Percentiles rank a stretch among this genome's conserved stretches.
phyloP scores from a whole-genome alignment of 2,329 filamentous ascomycete species.

The Tolypocladium sp. region DNA sequence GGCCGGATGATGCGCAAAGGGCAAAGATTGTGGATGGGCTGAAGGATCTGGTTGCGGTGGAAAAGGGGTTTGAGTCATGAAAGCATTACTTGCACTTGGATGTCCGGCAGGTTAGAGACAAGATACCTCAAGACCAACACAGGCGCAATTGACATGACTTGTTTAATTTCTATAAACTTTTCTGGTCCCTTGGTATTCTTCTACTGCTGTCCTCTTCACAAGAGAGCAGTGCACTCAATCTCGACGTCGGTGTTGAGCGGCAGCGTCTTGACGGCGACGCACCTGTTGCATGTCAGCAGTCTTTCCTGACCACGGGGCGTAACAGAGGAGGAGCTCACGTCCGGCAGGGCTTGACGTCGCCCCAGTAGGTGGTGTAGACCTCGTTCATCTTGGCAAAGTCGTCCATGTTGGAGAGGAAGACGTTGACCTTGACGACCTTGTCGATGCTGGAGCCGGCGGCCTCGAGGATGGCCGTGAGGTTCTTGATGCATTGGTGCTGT shows the following conservation, averaged over 20 bases:
- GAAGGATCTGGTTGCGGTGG: constrained; percentile 56
- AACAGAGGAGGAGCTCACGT: constrained; percentile 21
- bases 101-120: background rate
- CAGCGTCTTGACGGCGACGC: constrained; percentile 25
- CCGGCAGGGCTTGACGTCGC: constrained; percentile 34
- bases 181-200: background rate
- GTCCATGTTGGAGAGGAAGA: constrained; percentile 66
- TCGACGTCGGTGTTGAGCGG: constrained; percentile 22
- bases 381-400: constrained; percentile 69
- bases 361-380: constrained; percentile 63
- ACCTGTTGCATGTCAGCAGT: constrained; percentile 9
- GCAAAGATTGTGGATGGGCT: constrained; percentile 45
- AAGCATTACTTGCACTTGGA: background rate
- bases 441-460: constrained; percentile 56
- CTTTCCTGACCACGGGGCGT: background rate
- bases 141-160: background rate
- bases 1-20: constrained; percentile 48
- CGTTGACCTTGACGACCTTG: constrained; percentile 63
- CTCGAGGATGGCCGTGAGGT: constrained; percentile 59
- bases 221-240: constrained; percentile 23
- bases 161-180: background rate
- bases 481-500: constrained; percentile 56
- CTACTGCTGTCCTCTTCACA: background rate
- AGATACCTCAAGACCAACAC: background rate
- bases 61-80: constrained; percentile 37